Evolutionary conservation across 2,329 filamentous ascomycete species (phyloP), one percentile per base, ranked within the genome.

Genomic region (Ceratocystis variospora): DNA sequence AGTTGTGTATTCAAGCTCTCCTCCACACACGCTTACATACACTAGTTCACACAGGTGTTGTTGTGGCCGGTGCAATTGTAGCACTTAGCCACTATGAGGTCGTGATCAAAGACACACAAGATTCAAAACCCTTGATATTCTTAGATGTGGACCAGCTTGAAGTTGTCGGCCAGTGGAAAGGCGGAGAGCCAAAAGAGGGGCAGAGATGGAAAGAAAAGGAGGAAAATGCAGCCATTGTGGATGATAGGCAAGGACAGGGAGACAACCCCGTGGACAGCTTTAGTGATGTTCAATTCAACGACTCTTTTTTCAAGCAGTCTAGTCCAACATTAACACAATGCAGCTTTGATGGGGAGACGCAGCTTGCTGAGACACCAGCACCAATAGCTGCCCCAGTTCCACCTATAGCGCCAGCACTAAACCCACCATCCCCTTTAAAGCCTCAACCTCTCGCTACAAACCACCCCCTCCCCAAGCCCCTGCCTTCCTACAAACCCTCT

Each of bases 1-100:
- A 79, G 70, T 71, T 82, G 2, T 83, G 79, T 69, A 76, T 84
- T n/a, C 81, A 84, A 71, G 80, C 80, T 0, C 71, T 84, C 6
- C 71, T 83, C 53, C 72, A 73, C 5, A 73, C 76, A 0, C 76
- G 76, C 61, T 75, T 80, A 72, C 80, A 83, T 63, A 74, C 76
- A 3, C 76, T 80, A n/a, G 74, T 82, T 7, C 76, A 81, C 50
- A 71, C 71, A 0, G 77, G 76, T 1, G 75, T 78, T n/a, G 70
- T 83, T 45, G 73, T 72, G 3, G 73, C 79, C 10, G 81, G 81
- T 0, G 77, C 76, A 53, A 82, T 81, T 69, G 76, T 83, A 25
- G 76, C 75, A 46, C 70, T 81, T n/a, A 75, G 79, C 33, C 70
- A 71, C 7, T 79, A 79, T 53, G 71, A 76, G 61, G 33, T 63